A percentile compares a stretch with the other conserved stretches of the same genome.
Conservation (phyloP, 805 yeast species). For the Barnettozyma populi region DNA sequence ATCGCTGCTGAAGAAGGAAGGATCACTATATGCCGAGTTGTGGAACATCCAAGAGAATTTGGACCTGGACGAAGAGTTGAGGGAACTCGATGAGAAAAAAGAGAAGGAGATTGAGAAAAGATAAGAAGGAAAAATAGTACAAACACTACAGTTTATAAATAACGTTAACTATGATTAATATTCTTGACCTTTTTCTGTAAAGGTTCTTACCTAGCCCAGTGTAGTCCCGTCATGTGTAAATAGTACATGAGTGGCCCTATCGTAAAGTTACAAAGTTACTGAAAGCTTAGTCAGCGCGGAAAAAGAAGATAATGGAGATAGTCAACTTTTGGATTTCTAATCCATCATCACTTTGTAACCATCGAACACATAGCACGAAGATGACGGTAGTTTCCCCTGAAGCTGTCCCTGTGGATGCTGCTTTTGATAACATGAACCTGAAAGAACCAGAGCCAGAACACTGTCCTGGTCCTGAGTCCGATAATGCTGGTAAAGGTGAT, state of each 20-base stretch:
- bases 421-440: constrained; percentile 22
- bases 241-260: too few relatives aligned
- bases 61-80: constrained; percentile 37
- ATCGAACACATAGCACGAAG: not conserved
- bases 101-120: constrained; percentile 5
- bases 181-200: not conserved
- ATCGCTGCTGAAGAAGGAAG: constrained; percentile 45
- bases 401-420: constrained; percentile 9
- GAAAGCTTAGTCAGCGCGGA: too few relatives aligned
- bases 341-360: not conserved
- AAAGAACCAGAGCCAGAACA: constrained; percentile 89
- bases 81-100: constrained; percentile 5
- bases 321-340: not conserved
- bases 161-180: not conserved
- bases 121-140: too few relatives aligned
- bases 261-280: too few relatives aligned
- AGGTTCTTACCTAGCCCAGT: too few relatives aligned
- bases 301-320: too few relatives aligned
- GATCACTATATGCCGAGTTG: constrained; percentile 68
- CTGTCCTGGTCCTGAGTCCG: constrained; percentile 98
- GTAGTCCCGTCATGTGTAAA: too few relatives aligned
- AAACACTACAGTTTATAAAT: not conserved
- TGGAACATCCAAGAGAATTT: constrained; percentile 92
- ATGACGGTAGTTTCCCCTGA: constrained; percentile 18
- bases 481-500: constrained; percentile 86